Evolutionary conservation across 2,329 filamentous ascomycete genomes (phyloP).

Genomic region (Fusarium continuum): DNA sequence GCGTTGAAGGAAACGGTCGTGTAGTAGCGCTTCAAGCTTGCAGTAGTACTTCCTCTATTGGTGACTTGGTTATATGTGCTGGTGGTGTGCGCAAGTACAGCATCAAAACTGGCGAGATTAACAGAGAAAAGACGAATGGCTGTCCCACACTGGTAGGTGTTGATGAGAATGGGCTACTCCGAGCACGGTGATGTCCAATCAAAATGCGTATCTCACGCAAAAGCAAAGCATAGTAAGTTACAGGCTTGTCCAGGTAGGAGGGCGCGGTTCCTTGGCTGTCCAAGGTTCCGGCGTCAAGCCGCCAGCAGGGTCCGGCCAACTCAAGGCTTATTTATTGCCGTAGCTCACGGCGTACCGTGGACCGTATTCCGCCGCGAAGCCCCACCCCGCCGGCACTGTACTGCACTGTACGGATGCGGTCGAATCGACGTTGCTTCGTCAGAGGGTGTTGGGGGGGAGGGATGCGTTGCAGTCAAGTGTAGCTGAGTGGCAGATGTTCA

Average conservation of each 20-base stretch:
- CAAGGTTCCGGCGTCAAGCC: constrained; percentile 23
- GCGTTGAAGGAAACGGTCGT: constrained; percentile 8
- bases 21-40: constrained; percentile 4
- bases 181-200: constrained; percentile 28
- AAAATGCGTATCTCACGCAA: constrained; percentile 19
- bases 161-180: constrained; percentile 27
- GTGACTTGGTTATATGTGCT: not conserved
- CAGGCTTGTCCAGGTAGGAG: constrained; percentile 5
- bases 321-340: constrained; percentile 23
- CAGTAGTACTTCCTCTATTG: not conserved
- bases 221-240: constrained; percentile 29
- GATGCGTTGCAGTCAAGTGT: not conserved
- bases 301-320: constrained; percentile 20
- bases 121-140: not conserved
- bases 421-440: constrained; percentile 3
- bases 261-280: constrained; percentile 30
- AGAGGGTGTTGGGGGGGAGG: constrained; percentile 21
- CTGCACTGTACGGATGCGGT: not conserved
- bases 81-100: constrained; percentile 7
- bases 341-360: constrained; percentile 22
- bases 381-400: not conserved
- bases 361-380: constrained; percentile 26
- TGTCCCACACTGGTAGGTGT: constrained; percentile 5
- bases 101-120: constrained; percentile 10
- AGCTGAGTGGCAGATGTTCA: not conserved